A percentile compares a stretch with the other conserved stretches of the same genome.
Evolutionary conservation across 352 stramenopile genomes (phyloP).

Genomic region (Globisporangium lucens): DNA sequence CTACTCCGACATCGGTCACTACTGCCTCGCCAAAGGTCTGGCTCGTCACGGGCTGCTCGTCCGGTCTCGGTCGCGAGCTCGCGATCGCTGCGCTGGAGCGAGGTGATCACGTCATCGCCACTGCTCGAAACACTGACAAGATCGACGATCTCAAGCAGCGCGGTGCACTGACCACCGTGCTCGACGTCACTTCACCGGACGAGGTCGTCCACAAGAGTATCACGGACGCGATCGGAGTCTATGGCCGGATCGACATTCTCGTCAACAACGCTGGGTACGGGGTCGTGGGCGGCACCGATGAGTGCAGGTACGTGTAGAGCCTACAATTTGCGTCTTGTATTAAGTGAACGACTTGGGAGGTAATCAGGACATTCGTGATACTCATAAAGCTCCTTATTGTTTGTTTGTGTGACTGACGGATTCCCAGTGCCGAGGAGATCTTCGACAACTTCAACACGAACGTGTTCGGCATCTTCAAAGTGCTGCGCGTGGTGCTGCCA

Average conservation of each 20-base stretch:
- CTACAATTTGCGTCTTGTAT: too few species aligned
- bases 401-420: too few species aligned
- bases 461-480: conserved; percentile 36
- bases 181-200: conserved; percentile 32
- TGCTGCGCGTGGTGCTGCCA: conserved; percentile 33
- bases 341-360: too few species aligned
- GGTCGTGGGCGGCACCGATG: conserved; percentile 21
- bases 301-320: neutral
- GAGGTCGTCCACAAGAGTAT: conserved; percentile 24
- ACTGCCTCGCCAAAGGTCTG: conserved; percentile 5
- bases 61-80: conserved; percentile 16
- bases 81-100: conserved; percentile 28
- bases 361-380: too few species aligned
- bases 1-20: neutral
- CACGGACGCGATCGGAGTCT: conserved; percentile 17
- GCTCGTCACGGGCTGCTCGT: conserved; percentile 23
- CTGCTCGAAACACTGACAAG: conserved; percentile 23
- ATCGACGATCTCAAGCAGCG: conserved; percentile 27
- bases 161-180: conserved; percentile 25
- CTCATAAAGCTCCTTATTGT: too few species aligned
- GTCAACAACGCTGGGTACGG: conserved; percentile 43
- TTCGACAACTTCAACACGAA: conserved; percentile 42
- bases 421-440: conserved; percentile 29
- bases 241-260: conserved; percentile 34
- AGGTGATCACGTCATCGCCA: conserved; percentile 35